Evolutionary conservation across 1,139 yeast genomes (phyloP), one percentile per base, ranked within the genome.

Genomic region (Yamadazyma diospyri): DNA sequence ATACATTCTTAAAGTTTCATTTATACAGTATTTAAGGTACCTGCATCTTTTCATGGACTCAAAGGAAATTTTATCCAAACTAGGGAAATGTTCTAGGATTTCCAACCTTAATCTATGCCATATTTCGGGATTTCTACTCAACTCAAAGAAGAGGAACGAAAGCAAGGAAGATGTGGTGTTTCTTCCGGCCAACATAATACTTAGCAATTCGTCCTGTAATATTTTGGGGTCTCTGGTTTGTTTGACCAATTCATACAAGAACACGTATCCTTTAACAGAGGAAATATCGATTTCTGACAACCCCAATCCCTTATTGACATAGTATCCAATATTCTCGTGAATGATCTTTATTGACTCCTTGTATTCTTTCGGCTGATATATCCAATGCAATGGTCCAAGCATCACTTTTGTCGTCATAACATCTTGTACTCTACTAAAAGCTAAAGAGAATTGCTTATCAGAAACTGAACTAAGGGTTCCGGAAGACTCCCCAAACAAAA

Each of bases 151-250:
- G 14, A 59, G 42, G 48, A 67, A 72, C 3, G 73, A 61, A 31
- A 73, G 59, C 22, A 71, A 52, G 4, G 70, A 62, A 2, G 78
- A 76, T 3, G 79, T 73, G 27, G 79, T 72, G 46, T 71, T 75
- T 44, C 78, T 58, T 7, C 76, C 78, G 9, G 78, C 77, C 12
- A 72, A 51, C 39, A 72, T 52, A 37, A 72, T 63, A 45, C 70
- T 69, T 41, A 72, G 50, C 23, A 69, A 57, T 46, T 72, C 76
- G 43, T 70, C 75, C 23, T 72, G 64, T 41, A 72, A 55, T n/a
- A 61, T 53, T 19, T 43, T 50, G 6, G 71, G 72, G 45, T 72
- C 66, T 27, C 64, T 56, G 1, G 77, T 69, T 39, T 66, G 66
- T 45, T 68, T 64, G 17, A 61, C 67, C 37, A 72, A 53, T 38